Percentiles rank a stretch among this genome's conserved stretches.
Conservation (phyloP, 78 protist genomes). For the slime mould (Dictyostelium discoideum) region DNA sequence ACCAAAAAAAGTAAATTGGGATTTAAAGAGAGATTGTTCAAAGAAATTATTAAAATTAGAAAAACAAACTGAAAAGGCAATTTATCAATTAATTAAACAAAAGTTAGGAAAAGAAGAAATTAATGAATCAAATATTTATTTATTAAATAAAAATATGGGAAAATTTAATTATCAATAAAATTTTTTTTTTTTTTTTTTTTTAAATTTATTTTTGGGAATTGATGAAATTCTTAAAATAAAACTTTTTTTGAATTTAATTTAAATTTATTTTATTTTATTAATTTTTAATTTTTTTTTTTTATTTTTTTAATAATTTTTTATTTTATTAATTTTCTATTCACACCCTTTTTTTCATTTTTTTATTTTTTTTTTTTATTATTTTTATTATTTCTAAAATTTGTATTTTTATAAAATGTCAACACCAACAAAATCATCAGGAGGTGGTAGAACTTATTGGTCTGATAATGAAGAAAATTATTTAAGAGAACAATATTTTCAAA, state of each 20-base stretch:
- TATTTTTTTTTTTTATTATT: no score
- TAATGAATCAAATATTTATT: neutral
- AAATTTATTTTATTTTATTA: no score
- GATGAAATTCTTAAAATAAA: no score
- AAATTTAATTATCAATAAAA: neutral
- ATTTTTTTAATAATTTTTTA: no score
- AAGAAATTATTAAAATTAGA: constrained; percentile 50
- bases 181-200: no score
- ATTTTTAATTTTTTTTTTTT: no score
- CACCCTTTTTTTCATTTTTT: no score
- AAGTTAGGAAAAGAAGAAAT: neutral
- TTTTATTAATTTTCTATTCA: no score
- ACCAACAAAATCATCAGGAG: neutral
- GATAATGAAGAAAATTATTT: neutral
- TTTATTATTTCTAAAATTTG: no score
- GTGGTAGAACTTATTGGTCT: neutral
- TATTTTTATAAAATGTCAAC: neutral
- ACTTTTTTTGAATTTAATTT: no score
- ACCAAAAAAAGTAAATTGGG: constrained; percentile 70
- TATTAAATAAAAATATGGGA: constrained; percentile 3
- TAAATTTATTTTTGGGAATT: no score
- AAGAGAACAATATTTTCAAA: neutral
- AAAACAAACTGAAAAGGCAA: constrained; percentile 46
- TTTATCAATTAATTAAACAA: constrained; percentile 33
- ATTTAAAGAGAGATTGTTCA: constrained; percentile 51